Evolutionary conservation across 2,329 filamentous ascomycete genomes (phyloP), one percentile per base, ranked within the genome.

Genomic region (Pleoardoris graminearum): DNA sequence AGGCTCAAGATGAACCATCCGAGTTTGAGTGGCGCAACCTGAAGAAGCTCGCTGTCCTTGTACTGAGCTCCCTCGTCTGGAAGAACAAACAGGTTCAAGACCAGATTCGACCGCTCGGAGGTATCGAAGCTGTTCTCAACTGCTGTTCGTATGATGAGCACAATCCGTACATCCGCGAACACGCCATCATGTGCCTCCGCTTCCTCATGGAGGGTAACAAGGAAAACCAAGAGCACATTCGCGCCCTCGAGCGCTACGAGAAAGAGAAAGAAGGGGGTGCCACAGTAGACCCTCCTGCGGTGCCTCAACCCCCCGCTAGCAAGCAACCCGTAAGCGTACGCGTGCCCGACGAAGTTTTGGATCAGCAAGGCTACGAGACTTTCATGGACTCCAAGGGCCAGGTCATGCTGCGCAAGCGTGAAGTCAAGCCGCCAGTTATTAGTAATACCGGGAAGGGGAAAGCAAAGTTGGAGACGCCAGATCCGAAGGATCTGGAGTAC

Each of bases 131-230:
- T 0, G 82, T 97, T 17, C 82, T 97, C 14, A 91, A 91, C 66
- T 96, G 91, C 74, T 97, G 91, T 64, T 84, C 86, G 27, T 94
- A 94, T 69, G 93, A 97, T 68, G 91, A 93, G 62, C 86, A 96
- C 75, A 97, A 97, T 67, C 91, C 91, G 0, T 97, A 93, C 69
- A 92, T 96, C 58, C 90, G 93, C 65, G 93, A 97, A 72, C 89
- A 85, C 58, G 81, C 83, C 56, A 79, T 79, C 52, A 76, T 84
- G 60, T 86, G 82, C 41, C 61, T 76, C 3, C 64, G 73, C 1
- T 76, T 76, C 48, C 79, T 89, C 5, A 83, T 90, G 75, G 87
- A 90, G 61, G 88, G 87, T 11, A 90, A 86, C 54, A 82, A 86
- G 27, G 86, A 86, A 51, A 90, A 89, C 14, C 87, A 88, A 57